Base-by-base conservation (phyloP, 139 green algal genomes). In the Pleodorina starrii region DNA sequence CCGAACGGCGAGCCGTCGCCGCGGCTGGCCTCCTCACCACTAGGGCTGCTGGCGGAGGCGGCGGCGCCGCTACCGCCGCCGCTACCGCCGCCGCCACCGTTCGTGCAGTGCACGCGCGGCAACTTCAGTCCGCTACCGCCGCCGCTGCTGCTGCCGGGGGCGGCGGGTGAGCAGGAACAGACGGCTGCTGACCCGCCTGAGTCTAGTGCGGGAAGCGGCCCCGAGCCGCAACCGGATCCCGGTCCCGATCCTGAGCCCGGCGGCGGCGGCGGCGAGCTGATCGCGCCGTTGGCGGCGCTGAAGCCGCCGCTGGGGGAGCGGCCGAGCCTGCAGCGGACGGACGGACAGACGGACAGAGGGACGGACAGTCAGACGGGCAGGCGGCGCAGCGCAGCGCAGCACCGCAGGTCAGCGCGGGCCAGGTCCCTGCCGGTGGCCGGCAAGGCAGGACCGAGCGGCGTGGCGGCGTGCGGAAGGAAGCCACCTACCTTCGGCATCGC, bases 1-100 rank as follows among this genome's bases (percentile, higher is more conserved):
- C 84, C 84, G 5, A 89, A 81, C 14, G 84, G 60, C 42, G 66
- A 71, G 10, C 4, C 27, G 38, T 77, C 68, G 71, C 51, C 84
- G 69, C 66, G 43, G 42, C 23, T 44, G 25, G 19, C 9, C 14
- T 77, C 81, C 12, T 87, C 57, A 10, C 25, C n/a, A 36, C 35
- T 44, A 7, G 11, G 16, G 19, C 63, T 40, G 21, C 11, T 29
- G 4, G 27, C 59, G 38, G 44, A 27, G 21, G 35, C 59, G 59
- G 44, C 57, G 51, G 17, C 29, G 2, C 42, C 78, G 72, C 25
- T 25, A 7, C 68, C 16, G 68, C 32, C 32, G 68, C 32, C 32
- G 68, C 68, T 17, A 32, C 63, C 5, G 63, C 63, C 16, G 63
- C 63, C 35, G 68, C 68, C 16, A 32, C 68, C 68, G 68, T 48